These are phyloP conservation scores for Bremia lactucae DNA, from an alignment of 352 stramenopile genomes.

Conservation along the genomic window DNA sequence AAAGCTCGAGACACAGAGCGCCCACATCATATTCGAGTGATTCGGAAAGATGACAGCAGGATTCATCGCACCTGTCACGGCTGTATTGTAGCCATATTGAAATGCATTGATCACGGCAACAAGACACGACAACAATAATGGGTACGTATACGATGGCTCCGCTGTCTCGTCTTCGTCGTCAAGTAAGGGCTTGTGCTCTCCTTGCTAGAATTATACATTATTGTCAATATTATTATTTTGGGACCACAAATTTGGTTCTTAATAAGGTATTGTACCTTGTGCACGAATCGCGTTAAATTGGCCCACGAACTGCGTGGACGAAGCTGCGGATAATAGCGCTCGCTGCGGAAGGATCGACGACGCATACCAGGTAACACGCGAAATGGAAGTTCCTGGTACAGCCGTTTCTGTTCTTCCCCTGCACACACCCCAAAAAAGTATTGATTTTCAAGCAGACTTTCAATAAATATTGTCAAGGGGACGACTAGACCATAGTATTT, in stretches of 20 bases:
- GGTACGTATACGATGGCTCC: conserved; percentile 50
- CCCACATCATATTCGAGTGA: conserved; percentile 47
- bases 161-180: conserved; percentile 26
- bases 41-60: conserved; percentile 37
- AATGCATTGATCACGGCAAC: conserved; percentile 53
- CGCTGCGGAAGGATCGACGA: conserved; percentile 48
- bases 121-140: conserved; percentile 41
- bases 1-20: conserved; percentile 47
- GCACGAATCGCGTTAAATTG: conserved; percentile 35
- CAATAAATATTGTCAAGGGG: neutral
- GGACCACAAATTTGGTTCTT: neutral
- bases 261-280: conserved; percentile 11
- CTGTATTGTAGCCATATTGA: conserved; percentile 69
- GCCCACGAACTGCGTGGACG: conserved; percentile 41
- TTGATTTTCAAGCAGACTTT: too few relatives aligned
- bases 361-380: conserved; percentile 51
- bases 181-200: conserved; percentile 44
- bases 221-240: neutral
- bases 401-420: conserved; percentile 55
- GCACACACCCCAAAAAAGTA: neutral
- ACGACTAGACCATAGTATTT: conserved; percentile 38
- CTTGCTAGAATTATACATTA: conserved; percentile 16
- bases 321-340: conserved; percentile 48
- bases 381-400: conserved; percentile 66
- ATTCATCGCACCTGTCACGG: conserved; percentile 49